Percentiles rank a stretch among this genome's conserved stretches.
phyloP scores from a whole-genome alignment of 116 monocot genomes.

The Zostera marina region DNA sequence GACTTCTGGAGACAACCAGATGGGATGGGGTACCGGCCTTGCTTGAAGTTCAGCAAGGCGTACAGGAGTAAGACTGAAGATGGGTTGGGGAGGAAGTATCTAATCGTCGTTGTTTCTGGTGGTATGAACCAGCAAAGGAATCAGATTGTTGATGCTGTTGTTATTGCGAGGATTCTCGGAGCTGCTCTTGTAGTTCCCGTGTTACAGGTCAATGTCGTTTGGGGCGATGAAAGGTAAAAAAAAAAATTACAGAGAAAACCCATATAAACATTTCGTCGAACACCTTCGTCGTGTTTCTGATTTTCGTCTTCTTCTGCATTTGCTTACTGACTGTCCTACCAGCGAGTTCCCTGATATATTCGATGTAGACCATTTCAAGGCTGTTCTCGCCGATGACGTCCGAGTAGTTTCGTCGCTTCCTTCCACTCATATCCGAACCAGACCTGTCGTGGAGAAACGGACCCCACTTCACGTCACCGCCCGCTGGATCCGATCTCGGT shows the following conservation, averaged over 20 bases:
- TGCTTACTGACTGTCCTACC: no score
- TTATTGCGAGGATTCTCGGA: conserved; percentile 75
- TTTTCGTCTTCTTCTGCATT: no score
- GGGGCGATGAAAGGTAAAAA: conserved; percentile 78
- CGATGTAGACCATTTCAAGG: conserved; percentile 84
- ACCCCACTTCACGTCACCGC: conserved; percentile 65
- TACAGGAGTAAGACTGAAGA: conserved; percentile 18
- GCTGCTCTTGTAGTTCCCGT: conserved; percentile 77
- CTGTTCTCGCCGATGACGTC: conserved; percentile 52
- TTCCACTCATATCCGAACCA: conserved; percentile 64
- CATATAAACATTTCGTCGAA: no score
- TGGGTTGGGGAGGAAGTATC: conserved; percentile 36
- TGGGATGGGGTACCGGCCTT: conserved; percentile 51
- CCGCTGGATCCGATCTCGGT: conserved; percentile 55
- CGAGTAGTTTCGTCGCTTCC: conserved; percentile 72
- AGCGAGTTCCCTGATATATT: conserved; percentile 83
- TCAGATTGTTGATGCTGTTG: conserved; percentile 85
- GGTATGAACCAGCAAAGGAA: conserved; percentile 88
- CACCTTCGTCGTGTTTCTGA: no score
- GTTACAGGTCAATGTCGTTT: conserved; percentile 72
- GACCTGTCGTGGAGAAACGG: conserved; percentile 60
- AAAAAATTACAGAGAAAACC: no score
- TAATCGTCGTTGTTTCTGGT: conserved; percentile 73
- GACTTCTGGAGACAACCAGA: conserved; percentile 68
- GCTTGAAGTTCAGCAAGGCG: conserved; percentile 34